Conservation (phyloP, 2,329 filamentous ascomycete species). For the Sporothrix pallida region DNA sequence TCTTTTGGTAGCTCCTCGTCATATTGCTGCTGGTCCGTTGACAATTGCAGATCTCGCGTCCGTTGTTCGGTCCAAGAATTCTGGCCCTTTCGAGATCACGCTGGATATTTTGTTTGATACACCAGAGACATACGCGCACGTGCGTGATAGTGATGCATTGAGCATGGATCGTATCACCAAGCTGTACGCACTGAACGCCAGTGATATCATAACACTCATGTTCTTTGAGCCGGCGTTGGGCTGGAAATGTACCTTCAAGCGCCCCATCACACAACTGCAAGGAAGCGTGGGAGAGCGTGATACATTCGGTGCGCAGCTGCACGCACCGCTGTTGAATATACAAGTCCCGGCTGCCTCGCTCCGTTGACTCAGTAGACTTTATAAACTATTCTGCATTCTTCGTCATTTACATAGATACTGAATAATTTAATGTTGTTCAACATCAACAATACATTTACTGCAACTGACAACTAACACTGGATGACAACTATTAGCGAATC, state of each 20-base stretch:
- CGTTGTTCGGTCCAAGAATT: conserved; percentile 57
- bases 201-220: conserved; percentile 43
- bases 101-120: conserved; percentile 27
- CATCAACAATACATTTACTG: too few relatives aligned
- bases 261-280: conserved; percentile 43
- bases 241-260: conserved; percentile 47
- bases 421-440: too few relatives aligned
- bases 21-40: background rate
- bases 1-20: background rate
- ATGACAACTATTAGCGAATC: too few relatives aligned
- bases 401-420: background rate
- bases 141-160: background rate
- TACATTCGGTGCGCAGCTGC: conserved; percentile 49
- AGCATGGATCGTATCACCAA: background rate
- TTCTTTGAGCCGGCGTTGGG: conserved; percentile 49
- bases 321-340: conserved; percentile 45
- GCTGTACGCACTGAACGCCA: background rate
- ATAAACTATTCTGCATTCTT: conserved; percentile 1
- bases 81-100: conserved; percentile 56
- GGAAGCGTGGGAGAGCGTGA: conserved; percentile 49
- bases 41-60: conserved; percentile 42
- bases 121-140: background rate
- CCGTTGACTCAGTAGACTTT: background rate
- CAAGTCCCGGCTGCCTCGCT: conserved; percentile 35
- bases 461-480: too few relatives aligned